Evolutionary conservation across 345 rosid genomes (phyloP), one percentile per base, ranked within the genome.

Genomic region (Euclidium syriacum): DNA sequence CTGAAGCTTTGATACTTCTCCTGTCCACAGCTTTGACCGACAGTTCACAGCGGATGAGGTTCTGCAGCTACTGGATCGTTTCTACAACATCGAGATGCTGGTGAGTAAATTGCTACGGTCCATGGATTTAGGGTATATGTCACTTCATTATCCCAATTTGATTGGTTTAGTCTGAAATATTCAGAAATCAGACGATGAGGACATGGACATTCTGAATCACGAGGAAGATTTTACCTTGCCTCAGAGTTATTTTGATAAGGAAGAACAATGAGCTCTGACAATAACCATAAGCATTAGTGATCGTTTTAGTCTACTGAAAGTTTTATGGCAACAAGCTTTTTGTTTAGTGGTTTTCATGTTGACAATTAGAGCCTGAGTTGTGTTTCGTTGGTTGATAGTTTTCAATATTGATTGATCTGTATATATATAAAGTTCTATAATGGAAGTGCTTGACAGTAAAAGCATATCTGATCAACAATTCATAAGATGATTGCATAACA

Each of bases 221-320:
- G 96, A 90, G 79, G 95, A 94, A 78, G 99, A 94, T 43, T 94
- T 94, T 71, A 52, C 73, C 72, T 73, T 94, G 84, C 99, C 99
- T 0, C 85, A 76, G 57, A 90, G 84, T 75, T 94, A 75, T 62
- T 94, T 90, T 70, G 85, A 64, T 57, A 94, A 81, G 80, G 96
- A 94, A 65, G 97, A 92, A 71, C 64, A 61, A 46, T 79, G 58
- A n/a, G n/a, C n/a, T n/a, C n/a, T n/a, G 50, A 17, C 39, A 5
- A 50, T 50, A 51, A 50, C 51, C 46, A 58, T 50, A 43, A 50
- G 11, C 41, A 25, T 6, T 11, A 19, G 12, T 36, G 34, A 35
- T 46, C 32, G 23, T 44, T 12, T 54, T 24, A 26, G 42, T 35
- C 42, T 41, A 19, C 7, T 0, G 18, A 44, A 43, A 67, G 38